Evolutionary conservation across 2,329 filamentous ascomycete species (phyloP).

Genomic region (Seiridium unicorne): DNA sequence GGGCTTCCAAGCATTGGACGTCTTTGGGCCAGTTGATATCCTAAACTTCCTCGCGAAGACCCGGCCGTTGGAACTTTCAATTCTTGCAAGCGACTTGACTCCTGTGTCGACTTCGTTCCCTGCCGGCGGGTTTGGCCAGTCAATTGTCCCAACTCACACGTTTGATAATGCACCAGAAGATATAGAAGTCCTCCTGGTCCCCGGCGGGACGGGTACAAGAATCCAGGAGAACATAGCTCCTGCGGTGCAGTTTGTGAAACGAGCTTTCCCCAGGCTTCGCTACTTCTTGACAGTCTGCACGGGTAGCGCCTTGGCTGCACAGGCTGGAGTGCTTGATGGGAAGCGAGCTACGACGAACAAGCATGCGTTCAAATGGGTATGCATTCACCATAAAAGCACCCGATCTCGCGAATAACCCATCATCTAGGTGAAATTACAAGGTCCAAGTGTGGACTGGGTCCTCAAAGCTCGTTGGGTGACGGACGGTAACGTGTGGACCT

Average conservation of each 20-base stretch:
- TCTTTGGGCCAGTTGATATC: constrained; percentile 44
- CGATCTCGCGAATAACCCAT: background rate
- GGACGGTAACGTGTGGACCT: constrained; percentile 67
- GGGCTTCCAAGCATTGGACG: constrained; percentile 42
- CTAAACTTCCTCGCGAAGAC: constrained; percentile 38
- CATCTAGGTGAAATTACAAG: constrained; percentile 33
- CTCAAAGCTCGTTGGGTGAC: constrained; percentile 60
- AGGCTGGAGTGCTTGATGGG: constrained; percentile 59
- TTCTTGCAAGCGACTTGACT: constrained; percentile 39
- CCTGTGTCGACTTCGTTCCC: constrained; percentile 36
- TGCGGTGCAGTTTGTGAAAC: constrained; percentile 44
- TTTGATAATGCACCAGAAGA: constrained; percentile 47
- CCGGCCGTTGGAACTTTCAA: constrained; percentile 35
- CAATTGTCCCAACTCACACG: constrained; percentile 44
- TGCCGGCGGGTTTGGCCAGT: constrained; percentile 29
- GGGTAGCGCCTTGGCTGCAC: constrained; percentile 57
- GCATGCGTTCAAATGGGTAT: constrained; percentile 41
- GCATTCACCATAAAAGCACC: background rate
- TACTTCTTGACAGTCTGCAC: constrained; percentile 67
- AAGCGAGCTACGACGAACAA: constrained; percentile 67
- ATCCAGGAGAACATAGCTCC: constrained; percentile 26
- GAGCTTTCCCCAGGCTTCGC: constrained; percentile 44
- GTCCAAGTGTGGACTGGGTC: constrained; percentile 58
- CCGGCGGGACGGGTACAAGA: constrained; percentile 56
- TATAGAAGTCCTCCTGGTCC: constrained; percentile 66